These are phyloP conservation scores for Daldinia eschscholtzii DNA, from an alignment of 2,329 filamentous ascomycete species.

Conservation along the genomic window DNA sequence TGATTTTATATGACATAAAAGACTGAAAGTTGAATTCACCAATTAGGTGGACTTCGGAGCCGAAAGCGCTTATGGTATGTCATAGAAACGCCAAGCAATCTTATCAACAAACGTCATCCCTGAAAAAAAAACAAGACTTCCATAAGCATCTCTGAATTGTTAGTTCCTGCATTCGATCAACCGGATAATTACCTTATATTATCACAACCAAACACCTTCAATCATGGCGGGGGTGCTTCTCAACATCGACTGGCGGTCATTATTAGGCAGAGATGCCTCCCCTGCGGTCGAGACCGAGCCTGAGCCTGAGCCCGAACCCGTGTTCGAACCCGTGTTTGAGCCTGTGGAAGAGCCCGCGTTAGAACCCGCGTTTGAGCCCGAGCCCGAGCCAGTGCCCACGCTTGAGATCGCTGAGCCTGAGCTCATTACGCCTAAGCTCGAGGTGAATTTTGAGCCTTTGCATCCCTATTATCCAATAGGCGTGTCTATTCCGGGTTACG, in stretches of 20 bases:
- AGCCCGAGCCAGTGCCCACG: not conserved
- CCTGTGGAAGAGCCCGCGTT: slow-evolving; percentile 6
- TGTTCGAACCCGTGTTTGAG: slow-evolving; percentile 2
- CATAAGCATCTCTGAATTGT: slow-evolving; percentile 12
- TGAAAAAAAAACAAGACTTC: slow-evolving; percentile 13
- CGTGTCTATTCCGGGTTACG: slow-evolving; percentile 60
- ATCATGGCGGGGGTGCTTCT: slow-evolving; percentile 8
- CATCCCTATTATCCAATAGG: slow-evolving; percentile 66
- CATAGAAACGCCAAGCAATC: slow-evolving; percentile 21
- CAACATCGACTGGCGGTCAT: slow-evolving; percentile 28
- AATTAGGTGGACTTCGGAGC: slow-evolving; percentile 27
- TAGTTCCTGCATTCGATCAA: slow-evolving; percentile 4
- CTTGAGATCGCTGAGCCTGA: not conserved
- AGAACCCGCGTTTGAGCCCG: not conserved
- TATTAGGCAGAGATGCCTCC: slow-evolving; percentile 1
- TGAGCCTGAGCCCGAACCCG: slow-evolving; percentile 26
- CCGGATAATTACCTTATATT: slow-evolving; percentile 15
- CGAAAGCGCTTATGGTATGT: slow-evolving; percentile 32
- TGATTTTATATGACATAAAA: not conserved
- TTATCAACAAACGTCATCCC: slow-evolving; percentile 18
- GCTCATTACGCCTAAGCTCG: slow-evolving; percentile 3
- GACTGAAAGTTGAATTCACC: not conserved
- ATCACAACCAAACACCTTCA: not conserved
- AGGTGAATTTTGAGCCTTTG: slow-evolving; percentile 31
- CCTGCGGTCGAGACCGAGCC: not conserved